Percentiles rank a stretch among this genome's conserved stretches.
These are phyloP conservation scores for Rosa persica DNA, from an alignment of 306 rosid species.

Conservation along the genomic window DNA sequence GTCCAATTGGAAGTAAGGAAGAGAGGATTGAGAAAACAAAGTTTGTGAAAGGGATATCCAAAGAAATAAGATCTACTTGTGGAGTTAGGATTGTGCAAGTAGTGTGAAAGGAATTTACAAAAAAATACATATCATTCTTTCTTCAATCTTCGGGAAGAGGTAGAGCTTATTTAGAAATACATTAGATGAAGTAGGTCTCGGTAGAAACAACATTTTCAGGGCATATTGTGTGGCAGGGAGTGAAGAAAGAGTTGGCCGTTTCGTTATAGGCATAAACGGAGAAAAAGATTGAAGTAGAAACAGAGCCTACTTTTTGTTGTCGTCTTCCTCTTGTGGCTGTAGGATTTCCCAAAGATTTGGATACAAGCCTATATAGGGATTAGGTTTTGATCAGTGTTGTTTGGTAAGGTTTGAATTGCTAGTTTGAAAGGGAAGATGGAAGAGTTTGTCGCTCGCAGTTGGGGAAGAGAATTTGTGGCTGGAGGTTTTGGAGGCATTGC, in stretches of 20 bases:
- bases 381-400: not conserved
- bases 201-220: not conserved
- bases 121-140: too few relatives aligned
- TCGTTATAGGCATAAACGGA: not conserved
- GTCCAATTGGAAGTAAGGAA: too few relatives aligned
- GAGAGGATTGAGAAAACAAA: too few relatives aligned
- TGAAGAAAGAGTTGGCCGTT: not conserved
- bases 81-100: too few relatives aligned
- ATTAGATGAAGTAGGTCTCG: too few relatives aligned
- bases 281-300: not conserved
- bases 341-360: conserved; percentile 4
- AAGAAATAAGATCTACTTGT: too few relatives aligned
- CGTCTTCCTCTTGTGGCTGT: not conserved
- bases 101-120: too few relatives aligned
- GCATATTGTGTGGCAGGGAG: not conserved
- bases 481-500: conserved; percentile 91
- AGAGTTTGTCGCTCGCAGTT: conserved; percentile 66
- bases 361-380: conserved; percentile 6
- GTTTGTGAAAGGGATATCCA: too few relatives aligned
- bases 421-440: conserved; percentile 38
- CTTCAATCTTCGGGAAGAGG: too few relatives aligned
- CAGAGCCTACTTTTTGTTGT: not conserved
- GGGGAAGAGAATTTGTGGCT: conserved; percentile 88
- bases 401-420: not conserved
- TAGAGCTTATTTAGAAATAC: too few relatives aligned